phyloP scores from a whole-genome alignment of 768 basidiomycete genomes.

The Termitomyces sp. region DNA sequence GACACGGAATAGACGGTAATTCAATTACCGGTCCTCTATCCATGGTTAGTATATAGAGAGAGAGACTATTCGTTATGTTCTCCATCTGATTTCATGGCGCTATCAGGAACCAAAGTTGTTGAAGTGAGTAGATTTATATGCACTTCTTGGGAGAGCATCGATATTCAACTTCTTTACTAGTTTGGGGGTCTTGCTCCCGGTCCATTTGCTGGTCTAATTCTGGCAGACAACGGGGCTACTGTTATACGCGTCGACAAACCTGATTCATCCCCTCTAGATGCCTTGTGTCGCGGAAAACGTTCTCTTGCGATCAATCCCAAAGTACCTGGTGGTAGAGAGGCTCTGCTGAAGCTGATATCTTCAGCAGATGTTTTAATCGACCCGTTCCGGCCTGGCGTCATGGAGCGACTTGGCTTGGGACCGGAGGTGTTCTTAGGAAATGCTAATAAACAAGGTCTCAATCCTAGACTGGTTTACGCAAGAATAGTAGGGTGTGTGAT shows the following conservation, averaged over 20 bases:
- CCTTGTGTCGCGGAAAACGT: conserved; percentile 70
- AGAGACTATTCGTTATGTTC: neutral
- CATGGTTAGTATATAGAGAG: neutral
- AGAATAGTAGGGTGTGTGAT: conserved; percentile 64
- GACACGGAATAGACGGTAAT: neutral
- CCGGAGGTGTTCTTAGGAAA: conserved; percentile 68
- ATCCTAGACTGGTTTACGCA: conserved; percentile 68
- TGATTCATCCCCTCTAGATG: conserved; percentile 39
- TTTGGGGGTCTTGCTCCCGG: conserved; percentile 83
- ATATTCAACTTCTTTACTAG: conserved; percentile 29
- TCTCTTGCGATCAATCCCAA: conserved; percentile 74
- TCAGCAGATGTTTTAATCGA: conserved; percentile 81
- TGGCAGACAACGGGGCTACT: conserved; percentile 77
- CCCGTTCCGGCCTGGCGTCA: conserved; percentile 78
- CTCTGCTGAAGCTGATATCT: conserved; percentile 54
- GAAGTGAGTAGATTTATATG: conserved; percentile 14
- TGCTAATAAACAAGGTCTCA: conserved; percentile 42
- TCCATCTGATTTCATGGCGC: conserved; percentile 13
- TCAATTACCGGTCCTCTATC: neutral
- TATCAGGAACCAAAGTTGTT: conserved; percentile 20
- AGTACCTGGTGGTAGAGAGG: conserved; percentile 48
- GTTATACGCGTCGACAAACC: conserved; percentile 74
- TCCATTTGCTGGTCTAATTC: conserved; percentile 73
- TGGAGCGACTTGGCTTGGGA: conserved; percentile 74
- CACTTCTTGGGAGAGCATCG: neutral